Conservation (phyloP, 2,329 filamentous ascomycete species). For the Phialophora verrucosa region DNA sequence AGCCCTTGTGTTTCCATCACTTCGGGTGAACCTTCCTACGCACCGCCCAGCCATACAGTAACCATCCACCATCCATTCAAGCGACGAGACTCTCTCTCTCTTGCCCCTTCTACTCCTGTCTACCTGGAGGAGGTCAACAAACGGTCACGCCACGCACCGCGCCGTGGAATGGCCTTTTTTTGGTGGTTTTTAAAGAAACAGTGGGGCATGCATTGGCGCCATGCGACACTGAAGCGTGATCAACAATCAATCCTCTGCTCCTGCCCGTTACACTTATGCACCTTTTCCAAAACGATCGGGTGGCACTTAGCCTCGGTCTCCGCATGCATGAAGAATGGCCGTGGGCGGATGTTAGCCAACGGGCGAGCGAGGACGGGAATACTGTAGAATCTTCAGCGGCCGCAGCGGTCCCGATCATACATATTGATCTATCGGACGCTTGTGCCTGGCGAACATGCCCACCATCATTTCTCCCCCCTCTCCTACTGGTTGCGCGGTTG, state of each 20-base stretch:
- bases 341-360: neutral
- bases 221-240: neutral
- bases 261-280: constrained; percentile 9
- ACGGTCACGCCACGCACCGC: neutral
- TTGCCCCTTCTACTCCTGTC: neutral
- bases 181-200: neutral
- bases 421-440: neutral
- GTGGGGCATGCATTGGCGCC: constrained; percentile 3
- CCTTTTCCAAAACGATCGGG: constrained; percentile 11
- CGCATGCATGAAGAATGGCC: constrained; percentile 4
- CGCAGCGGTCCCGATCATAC: constrained; percentile 18
- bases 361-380: neutral
- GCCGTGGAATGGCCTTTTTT: neutral
- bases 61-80: no score
- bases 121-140: neutral
- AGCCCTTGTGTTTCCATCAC: constrained; percentile 1
- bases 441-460: constrained; percentile 8
- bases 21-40: neutral
- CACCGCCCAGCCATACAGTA: neutral
- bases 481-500: neutral
- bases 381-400: constrained; percentile 6
- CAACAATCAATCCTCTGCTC: neutral
- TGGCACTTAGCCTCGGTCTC: constrained; percentile 19
- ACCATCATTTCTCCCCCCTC: neutral
- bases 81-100: neutral